phyloP scores from a whole-genome alignment of 768 basidiomycete genomes.

The Tricholoma terreum region DNA sequence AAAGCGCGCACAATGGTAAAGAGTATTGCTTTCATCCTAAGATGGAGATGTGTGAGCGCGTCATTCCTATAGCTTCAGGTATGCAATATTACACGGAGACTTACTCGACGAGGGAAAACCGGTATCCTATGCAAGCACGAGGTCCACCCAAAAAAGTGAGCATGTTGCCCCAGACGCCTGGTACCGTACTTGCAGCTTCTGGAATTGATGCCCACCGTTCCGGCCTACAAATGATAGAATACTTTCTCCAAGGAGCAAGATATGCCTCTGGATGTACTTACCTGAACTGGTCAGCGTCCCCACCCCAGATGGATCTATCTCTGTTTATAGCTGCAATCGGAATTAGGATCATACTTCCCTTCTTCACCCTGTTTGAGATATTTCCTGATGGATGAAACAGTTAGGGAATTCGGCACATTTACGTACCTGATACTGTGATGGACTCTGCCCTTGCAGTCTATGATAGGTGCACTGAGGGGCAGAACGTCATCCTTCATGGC shows the following conservation, averaged over 20 bases:
- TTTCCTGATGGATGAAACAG: not conserved
- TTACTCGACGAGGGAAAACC: constrained; percentile 57
- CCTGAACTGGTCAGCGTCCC: constrained; percentile 62
- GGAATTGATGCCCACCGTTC: constrained; percentile 59
- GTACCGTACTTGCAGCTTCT: constrained; percentile 40
- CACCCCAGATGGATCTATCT: constrained; percentile 55
- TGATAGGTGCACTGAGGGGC: constrained; percentile 45
- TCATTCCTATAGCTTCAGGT: not conserved
- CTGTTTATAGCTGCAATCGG: constrained; percentile 55
- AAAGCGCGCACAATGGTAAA: constrained; percentile 52
- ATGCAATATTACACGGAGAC: constrained; percentile 11
- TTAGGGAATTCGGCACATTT: not conserved
- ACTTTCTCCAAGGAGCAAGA: no score
- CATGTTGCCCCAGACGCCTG: constrained; percentile 59
- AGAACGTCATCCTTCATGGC: constrained; percentile 53
- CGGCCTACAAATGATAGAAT: constrained; percentile 46
- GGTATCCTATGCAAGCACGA: constrained; percentile 63
- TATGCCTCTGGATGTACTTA: constrained; percentile 33
- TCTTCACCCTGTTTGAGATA: constrained; percentile 27
- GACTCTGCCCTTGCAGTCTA: constrained; percentile 40
- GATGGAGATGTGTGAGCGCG: not conserved
- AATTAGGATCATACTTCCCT: constrained; percentile 45
- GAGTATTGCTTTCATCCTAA: constrained; percentile 37
- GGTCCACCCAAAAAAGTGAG: constrained; percentile 65
- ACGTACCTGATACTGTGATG: constrained; percentile 39